Conservation (phyloP, 2,329 filamentous ascomycete species). For the Alternaria burnsii region DNA sequence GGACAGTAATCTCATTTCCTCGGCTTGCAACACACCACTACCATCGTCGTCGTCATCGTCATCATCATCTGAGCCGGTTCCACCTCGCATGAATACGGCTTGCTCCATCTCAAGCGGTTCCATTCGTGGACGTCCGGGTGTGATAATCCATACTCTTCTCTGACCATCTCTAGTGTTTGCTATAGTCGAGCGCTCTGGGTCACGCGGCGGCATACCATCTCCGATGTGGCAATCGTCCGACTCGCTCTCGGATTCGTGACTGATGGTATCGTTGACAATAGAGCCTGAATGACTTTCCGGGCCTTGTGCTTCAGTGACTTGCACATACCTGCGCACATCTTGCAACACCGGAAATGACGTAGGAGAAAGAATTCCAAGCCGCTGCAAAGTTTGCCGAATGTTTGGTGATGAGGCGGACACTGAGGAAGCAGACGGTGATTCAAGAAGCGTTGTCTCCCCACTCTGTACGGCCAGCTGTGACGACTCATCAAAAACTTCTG, state of each 20-base stretch:
- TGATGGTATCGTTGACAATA: neutral
- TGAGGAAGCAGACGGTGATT: neutral
- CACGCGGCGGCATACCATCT: constrained; percentile 1
- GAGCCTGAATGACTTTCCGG: neutral
- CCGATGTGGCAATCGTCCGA: constrained; percentile 7
- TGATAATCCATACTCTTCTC: constrained; percentile 6
- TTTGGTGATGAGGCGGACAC: neutral
- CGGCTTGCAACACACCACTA: neutral
- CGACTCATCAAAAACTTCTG: neutral
- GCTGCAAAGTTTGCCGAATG: neutral
- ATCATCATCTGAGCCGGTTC: neutral
- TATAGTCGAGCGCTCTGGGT: neutral
- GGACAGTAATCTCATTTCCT: neutral
- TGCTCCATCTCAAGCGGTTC: neutral
- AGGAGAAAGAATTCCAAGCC: neutral
- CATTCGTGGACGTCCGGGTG: constrained; percentile 3
- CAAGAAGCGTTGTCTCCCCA: neutral
- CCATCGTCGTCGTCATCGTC: neutral
- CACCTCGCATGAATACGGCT: constrained; percentile 4
- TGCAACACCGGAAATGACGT: neutral
- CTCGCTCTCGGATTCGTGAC: neutral
- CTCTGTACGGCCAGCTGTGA: neutral
- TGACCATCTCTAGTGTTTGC: constrained; percentile 1
- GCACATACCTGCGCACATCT: neutral
- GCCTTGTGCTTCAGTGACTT: neutral